Base-by-base conservation (phyloP, 768 basidiomycete genomes). In the Pulveroboletus sp. region DNA sequence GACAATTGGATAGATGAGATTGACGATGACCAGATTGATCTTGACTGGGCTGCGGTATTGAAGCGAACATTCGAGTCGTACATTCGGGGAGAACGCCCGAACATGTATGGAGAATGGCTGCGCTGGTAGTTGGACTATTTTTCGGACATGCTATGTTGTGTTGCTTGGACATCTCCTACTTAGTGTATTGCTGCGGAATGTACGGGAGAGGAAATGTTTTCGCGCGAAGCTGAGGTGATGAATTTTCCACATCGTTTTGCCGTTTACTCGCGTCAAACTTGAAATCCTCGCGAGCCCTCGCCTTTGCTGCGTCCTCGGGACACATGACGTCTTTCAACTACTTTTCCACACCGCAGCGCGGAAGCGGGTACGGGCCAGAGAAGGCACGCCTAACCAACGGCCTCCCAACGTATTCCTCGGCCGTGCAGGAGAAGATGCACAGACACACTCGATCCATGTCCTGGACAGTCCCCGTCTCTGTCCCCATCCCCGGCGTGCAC, bases 31-130 rank as follows among this genome's bases (percentile, higher is more conserved):
- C 83, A 84, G 68, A 74, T 80, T 22, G 90, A 93, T 66, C 68
- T 92, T 46, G 82, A 85, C 63, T 96, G 93, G 94, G 78, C 87
- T 32, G 78, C 86, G 16, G 93, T 95, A 39, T 66, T 95, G 50
- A 97, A 97, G 73, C 75, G 94, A 70, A 92, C 90, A n/a, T 94
- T 95, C 65, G 94, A 97, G 72, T 79, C 82, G 45, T 95, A 89
- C 67, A 66, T 96, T 45, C 76, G 93, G 6, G 87, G 85, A 2
- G 93, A 96, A 68, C 70, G 81, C 26, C 91, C 93, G 19, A 96
- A 94, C 64, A 89, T 92, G 89, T 93, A 93, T 68, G 91, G 92
- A 29, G 92, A 93, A 71, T 81, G 78, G 79, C 36, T 72, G 8
- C 51, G 41, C 20, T 55, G 66, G 61, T 59, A 58, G 41, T 20